These are phyloP conservation scores for Ceratocystis alfenasii DNA, from an alignment of 2,329 filamentous ascomycete genomes.

Conservation along the genomic window DNA sequence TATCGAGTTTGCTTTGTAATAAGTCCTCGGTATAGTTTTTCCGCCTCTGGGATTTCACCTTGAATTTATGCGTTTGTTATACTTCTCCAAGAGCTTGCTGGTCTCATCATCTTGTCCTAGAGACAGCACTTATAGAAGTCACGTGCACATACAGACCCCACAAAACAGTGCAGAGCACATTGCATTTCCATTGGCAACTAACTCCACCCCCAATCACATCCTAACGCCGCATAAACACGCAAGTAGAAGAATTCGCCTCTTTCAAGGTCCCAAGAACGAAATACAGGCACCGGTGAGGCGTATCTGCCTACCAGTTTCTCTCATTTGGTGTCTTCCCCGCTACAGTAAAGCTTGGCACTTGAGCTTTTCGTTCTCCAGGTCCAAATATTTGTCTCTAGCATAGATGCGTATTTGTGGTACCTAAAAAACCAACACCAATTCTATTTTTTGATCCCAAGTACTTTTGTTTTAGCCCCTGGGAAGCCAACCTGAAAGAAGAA, in stretches of 20 bases:
- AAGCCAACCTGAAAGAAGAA: slow-evolving; percentile 22
- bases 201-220: slow-evolving; percentile 15
- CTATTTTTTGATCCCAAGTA: slow-evolving; percentile 3
- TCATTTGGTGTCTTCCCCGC: not conserved
- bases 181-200: slow-evolving; percentile 11
- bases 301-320: not conserved
- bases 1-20: not conserved
- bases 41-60: no score
- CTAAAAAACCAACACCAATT: not conserved
- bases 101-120: not conserved
- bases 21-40: no score
- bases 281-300: not conserved
- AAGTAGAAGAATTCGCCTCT: slow-evolving; percentile 9
- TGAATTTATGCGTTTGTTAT: not conserved
- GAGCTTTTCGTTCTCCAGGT: not conserved
- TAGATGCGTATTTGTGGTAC: not conserved
- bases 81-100: not conserved
- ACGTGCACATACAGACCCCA: not conserved
- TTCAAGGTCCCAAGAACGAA: not conserved
- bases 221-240: slow-evolving; percentile 18
- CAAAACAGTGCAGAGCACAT: not conserved
- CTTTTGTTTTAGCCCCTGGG: not conserved
- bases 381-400: not conserved
- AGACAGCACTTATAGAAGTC: not conserved
- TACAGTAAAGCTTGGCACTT: not conserved